Evolutionary conservation across 139 green algal genomes (phyloP).

Genomic region (Raphidocelis subcapitata): DNA sequence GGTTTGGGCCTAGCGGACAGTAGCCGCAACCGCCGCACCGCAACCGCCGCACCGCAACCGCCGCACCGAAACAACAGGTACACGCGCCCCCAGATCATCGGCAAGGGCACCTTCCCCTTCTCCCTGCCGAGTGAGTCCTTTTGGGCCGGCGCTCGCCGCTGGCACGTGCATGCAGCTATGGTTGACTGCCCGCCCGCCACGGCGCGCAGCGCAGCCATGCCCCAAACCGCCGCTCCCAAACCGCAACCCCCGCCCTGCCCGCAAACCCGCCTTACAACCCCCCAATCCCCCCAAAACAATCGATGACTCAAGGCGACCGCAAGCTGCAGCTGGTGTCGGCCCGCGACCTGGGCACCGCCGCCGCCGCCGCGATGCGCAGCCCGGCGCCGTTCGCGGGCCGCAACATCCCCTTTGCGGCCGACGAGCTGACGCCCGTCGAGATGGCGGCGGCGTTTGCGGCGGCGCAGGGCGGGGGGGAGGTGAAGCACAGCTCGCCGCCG

Average conservation of each 20-base stretch:
- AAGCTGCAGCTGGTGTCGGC: conserved; percentile 47
- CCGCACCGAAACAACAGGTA: conserved; percentile 16
- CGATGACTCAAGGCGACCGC: background rate
- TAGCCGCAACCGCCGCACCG: too few species aligned
- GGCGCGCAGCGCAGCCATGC: background rate
- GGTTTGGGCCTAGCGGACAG: too few species aligned
- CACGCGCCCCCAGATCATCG: conserved; percentile 36
- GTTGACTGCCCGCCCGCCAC: background rate
- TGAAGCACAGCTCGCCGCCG: conserved; percentile 28
- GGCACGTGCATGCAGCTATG: background rate
- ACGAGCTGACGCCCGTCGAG: conserved; percentile 42
- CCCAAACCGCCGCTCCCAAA: background rate
- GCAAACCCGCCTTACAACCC: background rate
- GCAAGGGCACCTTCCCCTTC: conserved; percentile 38
- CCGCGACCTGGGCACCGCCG: conserved; percentile 40
- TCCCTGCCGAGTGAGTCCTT: conserved; percentile 18
- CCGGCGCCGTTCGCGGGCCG: background rate
- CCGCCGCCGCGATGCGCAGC: conserved; percentile 20
- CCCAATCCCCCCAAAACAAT: too few species aligned
- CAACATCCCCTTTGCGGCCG: conserved; percentile 28
- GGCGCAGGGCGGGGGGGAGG: conserved; percentile 7
- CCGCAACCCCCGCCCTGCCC: background rate
- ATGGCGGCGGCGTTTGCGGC: conserved; percentile 38
- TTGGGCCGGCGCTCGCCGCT: background rate
- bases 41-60: too few species aligned